phyloP scores from a whole-genome alignment of 2,329 filamentous ascomycete species.

The Aspergillus glaucus region DNA sequence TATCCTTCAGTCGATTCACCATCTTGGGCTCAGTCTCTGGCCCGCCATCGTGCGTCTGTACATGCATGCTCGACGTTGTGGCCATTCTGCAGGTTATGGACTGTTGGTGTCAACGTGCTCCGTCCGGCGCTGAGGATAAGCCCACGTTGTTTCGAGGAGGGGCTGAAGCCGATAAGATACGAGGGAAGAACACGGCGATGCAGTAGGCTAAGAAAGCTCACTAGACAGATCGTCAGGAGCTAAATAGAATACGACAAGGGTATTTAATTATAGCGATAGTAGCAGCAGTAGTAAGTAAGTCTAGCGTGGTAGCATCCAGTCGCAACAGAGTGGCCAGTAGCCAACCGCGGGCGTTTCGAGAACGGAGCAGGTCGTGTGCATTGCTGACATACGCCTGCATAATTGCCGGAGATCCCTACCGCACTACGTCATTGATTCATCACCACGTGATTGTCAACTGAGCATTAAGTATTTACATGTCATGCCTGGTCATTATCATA shows the following conservation, averaged over 20 bases:
- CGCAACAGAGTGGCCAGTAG: not conserved
- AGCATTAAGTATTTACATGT: too few species aligned
- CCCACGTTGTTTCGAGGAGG: slow-evolving; percentile 8
- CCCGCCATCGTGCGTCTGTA: slow-evolving; percentile 19
- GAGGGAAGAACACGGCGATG: not conserved
- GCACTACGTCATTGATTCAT: slow-evolving; percentile 27
- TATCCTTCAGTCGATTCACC: slow-evolving; percentile 54
- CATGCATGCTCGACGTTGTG: slow-evolving; percentile 20
- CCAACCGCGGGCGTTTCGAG: not conserved
- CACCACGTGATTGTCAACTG: slow-evolving; percentile 1
- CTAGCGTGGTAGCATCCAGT: too few species aligned
- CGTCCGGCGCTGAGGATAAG: slow-evolving; percentile 5
- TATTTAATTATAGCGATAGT: not conserved
- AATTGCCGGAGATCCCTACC: slow-evolving; percentile 22
- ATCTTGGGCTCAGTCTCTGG: slow-evolving; percentile 29
- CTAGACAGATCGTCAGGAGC: not conserved
- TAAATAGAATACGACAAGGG: not conserved
- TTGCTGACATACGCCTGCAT: not conserved
- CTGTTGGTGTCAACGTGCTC: slow-evolving; percentile 11
- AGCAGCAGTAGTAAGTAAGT: not conserved
- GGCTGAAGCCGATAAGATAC: slow-evolving; percentile 8
- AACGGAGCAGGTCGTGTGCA: slow-evolving; percentile 3
- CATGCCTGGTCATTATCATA: not conserved
- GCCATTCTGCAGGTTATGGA: slow-evolving; percentile 19
- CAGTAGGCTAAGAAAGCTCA: not conserved